Evolutionary conservation across 1,284 basidiomycete species (phyloP).

Genomic region (Cutaneotrichosporon sp.): DNA sequence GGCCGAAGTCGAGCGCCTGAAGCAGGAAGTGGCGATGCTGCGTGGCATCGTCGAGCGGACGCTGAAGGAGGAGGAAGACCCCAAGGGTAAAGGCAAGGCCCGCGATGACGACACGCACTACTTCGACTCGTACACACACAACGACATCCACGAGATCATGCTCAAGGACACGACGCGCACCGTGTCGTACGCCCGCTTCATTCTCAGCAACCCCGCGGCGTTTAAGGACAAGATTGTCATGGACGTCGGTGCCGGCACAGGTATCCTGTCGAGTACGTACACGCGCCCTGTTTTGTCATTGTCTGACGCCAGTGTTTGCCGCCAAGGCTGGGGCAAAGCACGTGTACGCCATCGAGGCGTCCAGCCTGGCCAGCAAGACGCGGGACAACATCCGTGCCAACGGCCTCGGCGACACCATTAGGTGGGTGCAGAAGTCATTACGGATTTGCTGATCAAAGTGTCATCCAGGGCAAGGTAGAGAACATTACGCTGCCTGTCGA

Average conservation of each 20-base stretch:
- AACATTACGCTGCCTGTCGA: conserved; percentile 65
- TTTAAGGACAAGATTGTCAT: conserved; percentile 84
- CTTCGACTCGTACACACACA: conserved; percentile 87
- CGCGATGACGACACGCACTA: conserved; percentile 89
- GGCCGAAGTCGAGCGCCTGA: conserved; percentile 38
- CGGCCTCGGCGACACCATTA: conserved; percentile 68
- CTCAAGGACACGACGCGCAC: conserved; percentile 82
- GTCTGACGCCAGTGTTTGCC: conserved; percentile 61
- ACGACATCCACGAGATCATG: conserved; percentile 61
- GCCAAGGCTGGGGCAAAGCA: conserved; percentile 85
- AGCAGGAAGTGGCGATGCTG: conserved; percentile 29
- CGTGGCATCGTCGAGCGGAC: conserved; percentile 31
- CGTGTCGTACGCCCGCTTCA: conserved; percentile 85
- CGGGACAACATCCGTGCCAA: conserved; percentile 74
- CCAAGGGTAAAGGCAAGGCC: conserved; percentile 39
- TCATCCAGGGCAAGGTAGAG: conserved; percentile 83
- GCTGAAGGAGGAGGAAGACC: conserved; percentile 25
- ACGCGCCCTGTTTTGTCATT: too few relatives aligned
- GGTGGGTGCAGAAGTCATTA: conserved; percentile 48
- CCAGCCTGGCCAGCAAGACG: conserved; percentile 77
- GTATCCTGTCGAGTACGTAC: conserved; percentile 66
- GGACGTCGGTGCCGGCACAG: conserved; percentile 92
- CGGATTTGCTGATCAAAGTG: conserved; percentile 50
- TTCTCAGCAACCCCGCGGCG: conserved; percentile 73
- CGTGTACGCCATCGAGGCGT: conserved; percentile 91